Evolutionary conservation across 768 basidiomycete genomes (phyloP).

Genomic region (Russula virescens): DNA sequence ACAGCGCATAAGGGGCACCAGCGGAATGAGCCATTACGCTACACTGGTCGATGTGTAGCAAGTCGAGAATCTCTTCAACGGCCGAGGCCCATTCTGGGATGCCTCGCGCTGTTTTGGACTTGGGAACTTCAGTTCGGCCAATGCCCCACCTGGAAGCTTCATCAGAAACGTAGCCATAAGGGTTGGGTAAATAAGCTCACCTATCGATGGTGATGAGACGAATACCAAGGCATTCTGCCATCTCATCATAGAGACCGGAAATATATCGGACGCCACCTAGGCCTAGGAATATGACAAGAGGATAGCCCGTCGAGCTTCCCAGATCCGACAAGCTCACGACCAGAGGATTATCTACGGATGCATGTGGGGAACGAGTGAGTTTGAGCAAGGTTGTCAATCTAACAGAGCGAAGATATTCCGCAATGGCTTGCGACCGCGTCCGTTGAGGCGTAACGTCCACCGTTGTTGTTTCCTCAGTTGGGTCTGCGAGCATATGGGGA

Average conservation of each 20-base stretch:
- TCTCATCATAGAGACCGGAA: conserved; percentile 93
- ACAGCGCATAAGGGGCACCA: conserved; percentile 90
- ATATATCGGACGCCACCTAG: conserved; percentile 92
- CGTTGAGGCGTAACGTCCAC: conserved; percentile 41
- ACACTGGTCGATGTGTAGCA: conserved; percentile 69
- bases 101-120: conserved; percentile 63
- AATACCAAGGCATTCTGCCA: conserved; percentile 82
- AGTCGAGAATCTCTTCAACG: conserved; percentile 85
- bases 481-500: conserved; percentile 22
- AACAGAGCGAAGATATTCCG: conserved; percentile 81
- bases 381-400: conserved; percentile 76
- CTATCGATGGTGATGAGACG: conserved; percentile 93
- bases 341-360: conserved; percentile 65
- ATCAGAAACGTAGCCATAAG: not conserved
- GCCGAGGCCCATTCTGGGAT: conserved; percentile 88
- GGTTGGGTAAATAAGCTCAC: conserved; percentile 34
- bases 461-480: conserved; percentile 35
- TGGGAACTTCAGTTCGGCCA: conserved; percentile 71
- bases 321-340: conserved; percentile 92
- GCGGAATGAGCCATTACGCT: conserved; percentile 95
- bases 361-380: conserved; percentile 75
- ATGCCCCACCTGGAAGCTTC: conserved; percentile 74
- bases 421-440: conserved; percentile 63
- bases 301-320: conserved; percentile 77
- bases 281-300: conserved; percentile 88